A percentile compares a stretch with the other conserved stretches of the same genome.
Evolutionary conservation across 495 filamentous ascomycete genomes (phyloP).

Genomic region (Elasticomyces elasticus): DNA sequence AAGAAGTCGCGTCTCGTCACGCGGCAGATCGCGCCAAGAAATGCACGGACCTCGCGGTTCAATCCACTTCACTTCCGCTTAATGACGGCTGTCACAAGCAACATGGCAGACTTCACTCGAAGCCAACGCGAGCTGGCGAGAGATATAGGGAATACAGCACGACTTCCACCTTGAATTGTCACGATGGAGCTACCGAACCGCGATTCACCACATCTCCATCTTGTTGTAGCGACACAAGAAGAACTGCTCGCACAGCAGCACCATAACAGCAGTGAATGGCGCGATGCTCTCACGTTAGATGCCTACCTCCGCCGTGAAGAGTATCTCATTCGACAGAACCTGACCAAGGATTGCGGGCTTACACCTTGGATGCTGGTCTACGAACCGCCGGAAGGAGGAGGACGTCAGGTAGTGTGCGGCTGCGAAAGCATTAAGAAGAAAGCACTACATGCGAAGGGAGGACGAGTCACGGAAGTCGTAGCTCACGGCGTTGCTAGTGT

Average conservation of each 20-base stretch:
- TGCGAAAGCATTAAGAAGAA: conserved; percentile 79
- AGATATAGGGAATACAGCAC: too few species aligned
- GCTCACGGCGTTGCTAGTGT: conserved; percentile 80
- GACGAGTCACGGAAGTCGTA: conserved; percentile 50
- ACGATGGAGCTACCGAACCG: conserved; percentile 36
- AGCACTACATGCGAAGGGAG: conserved; percentile 43
- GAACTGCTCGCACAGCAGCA: conserved; percentile 56
- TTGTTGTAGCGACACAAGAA: conserved; percentile 55
- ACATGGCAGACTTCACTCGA: too few species aligned
- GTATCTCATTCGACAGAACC: conserved; percentile 52
- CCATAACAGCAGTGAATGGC: conserved; percentile 63
- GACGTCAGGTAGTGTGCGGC: conserved; percentile 59
- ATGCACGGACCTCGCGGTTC: too few species aligned
- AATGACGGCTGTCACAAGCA: too few species aligned
- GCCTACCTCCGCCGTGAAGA: conserved; percentile 72
- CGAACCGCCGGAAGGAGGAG: conserved; percentile 25
- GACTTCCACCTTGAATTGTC: too few species aligned
- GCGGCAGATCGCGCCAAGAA: too few species aligned
- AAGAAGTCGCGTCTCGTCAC: too few species aligned
- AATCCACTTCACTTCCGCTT: too few species aligned
- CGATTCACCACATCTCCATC: conserved; percentile 49
- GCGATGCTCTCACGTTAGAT: conserved; percentile 51
- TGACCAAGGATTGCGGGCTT: conserved; percentile 64
- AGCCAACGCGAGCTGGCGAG: too few species aligned
- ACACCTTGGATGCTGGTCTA: conserved; percentile 82